Conservation (phyloP, 2,329 filamentous ascomycete genomes). For the Helotiales sp. region DNA sequence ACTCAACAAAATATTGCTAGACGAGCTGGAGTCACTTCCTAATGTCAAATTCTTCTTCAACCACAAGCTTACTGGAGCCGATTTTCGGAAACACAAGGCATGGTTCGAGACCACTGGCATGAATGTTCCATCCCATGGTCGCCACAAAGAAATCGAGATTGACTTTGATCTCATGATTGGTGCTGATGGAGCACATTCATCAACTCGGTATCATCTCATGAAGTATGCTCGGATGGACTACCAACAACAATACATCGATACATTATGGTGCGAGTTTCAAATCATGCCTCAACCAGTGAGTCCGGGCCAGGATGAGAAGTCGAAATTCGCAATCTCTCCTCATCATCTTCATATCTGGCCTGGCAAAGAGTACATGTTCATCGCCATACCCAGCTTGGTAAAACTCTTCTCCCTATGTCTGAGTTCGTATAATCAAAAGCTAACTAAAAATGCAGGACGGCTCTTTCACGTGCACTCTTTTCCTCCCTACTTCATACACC, state of each 20-base stretch:
- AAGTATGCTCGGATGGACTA: slow-evolving; percentile 91
- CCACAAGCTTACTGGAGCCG: slow-evolving; percentile 88
- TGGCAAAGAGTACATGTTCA: slow-evolving; percentile 94
- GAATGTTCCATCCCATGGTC: slow-evolving; percentile 23
- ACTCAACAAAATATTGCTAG: slow-evolving; percentile 80
- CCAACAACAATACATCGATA: slow-evolving; percentile 92
- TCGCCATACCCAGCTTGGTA: slow-evolving; percentile 74
- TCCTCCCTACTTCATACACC: slow-evolving; percentile 74
- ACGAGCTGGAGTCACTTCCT: slow-evolving; percentile 77
- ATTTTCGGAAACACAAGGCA: slow-evolving; percentile 75
- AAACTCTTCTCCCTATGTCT: neutral
- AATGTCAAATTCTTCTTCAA: slow-evolving; percentile 94
- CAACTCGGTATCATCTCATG: slow-evolving; percentile 91
- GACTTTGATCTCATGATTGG: slow-evolving; percentile 92
- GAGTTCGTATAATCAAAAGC: neutral
- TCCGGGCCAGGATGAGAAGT: slow-evolving; percentile 34
- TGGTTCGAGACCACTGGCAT: slow-evolving; percentile 74
- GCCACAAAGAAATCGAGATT: slow-evolving; percentile 69
- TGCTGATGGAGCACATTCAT: slow-evolving; percentile 92
- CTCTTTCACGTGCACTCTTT: slow-evolving; percentile 93
- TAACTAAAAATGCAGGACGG: slow-evolving; percentile 62
- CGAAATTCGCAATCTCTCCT: slow-evolving; percentile 76
- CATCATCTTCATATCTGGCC: slow-evolving; percentile 99
- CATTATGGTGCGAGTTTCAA: slow-evolving; percentile 94
- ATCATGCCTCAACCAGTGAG: slow-evolving; percentile 56